Base-by-base conservation (phyloP, 106 monocot species). In the Gastrodia elata region DNA sequence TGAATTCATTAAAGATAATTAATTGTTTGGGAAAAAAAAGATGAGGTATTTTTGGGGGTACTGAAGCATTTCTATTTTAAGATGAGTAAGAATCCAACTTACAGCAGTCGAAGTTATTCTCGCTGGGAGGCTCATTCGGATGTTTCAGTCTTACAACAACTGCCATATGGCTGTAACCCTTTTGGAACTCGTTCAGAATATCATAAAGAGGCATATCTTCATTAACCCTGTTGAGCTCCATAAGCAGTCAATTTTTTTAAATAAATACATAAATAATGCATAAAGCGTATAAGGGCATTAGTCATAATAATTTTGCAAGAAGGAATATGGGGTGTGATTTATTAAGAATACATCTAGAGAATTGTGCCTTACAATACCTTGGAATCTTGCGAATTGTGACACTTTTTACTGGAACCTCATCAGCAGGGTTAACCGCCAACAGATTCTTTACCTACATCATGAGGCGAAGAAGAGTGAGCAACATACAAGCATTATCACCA, bases 101-200 rank as follows among this genome's bases (percentile, higher is more conserved):
- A n/a, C n/a, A n/a, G n/a, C n/a, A n/a, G n/a, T n/a, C n/a, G n/a
- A n/a, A n/a, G n/a, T n/a, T 16, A 46, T 68, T 49, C 55, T 55
- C 59, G 56, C 36, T 49, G 6, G 69, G 64, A 27, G 76, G 76
- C 40, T 82, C 76, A 26, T 69, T 22, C 11, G 43, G 35, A 11
- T 15, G 49, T 20, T 70, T 80, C 78, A 73, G 84, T 72, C 77
- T 96, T 39, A 93, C 75, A 30, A 98, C 69, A 20, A 91, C 91
- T 38, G 98, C 87, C 93, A 98, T 93, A 76, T 98, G 98, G 81
- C 98, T 98, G 73, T 98, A 92, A 15, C 98, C 98, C 74, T 98
- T 93, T 69, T 98, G 98, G 67, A 93, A 98, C 75, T 98, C 98
- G 41, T 98, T 98, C 26, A 98, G 82, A 49, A 98, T 93, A 78